These are phyloP conservation scores for Secale cereale DNA, from an alignment of 176 grass and related monocot species.

Conservation along the genomic window DNA sequence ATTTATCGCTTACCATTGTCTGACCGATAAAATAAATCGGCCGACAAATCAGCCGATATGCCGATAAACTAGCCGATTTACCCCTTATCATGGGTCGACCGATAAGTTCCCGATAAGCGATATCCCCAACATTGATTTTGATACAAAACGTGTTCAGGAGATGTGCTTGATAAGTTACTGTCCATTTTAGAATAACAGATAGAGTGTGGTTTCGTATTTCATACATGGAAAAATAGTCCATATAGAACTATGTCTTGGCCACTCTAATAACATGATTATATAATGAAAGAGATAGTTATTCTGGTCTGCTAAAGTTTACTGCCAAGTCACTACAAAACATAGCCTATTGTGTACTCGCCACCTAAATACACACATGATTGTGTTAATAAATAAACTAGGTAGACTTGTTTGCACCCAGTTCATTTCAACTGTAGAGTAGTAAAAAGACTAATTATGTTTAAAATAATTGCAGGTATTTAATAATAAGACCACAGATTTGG, in stretches of 20 bases:
- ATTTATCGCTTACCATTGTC: too few relatives aligned
- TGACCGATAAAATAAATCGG: too few relatives aligned
- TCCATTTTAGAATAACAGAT: background rate
- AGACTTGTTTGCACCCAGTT: background rate
- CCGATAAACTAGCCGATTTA: too few relatives aligned
- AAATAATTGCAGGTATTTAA: slow-evolving; percentile 4
- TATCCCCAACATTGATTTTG: too few relatives aligned
- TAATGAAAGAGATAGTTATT: background rate
- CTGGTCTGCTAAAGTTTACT: background rate
- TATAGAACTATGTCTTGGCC: background rate
- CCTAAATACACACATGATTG: background rate
- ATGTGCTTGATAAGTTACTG: background rate
- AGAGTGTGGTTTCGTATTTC: background rate
- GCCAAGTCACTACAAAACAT: background rate
- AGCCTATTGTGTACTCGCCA: background rate
- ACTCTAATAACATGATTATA: background rate
- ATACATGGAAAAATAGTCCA: too few relatives aligned
- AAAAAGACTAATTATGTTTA: background rate
- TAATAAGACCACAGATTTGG: background rate
- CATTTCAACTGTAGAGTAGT: background rate
- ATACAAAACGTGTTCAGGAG: background rate
- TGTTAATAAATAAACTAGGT: background rate
- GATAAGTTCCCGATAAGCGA: too few relatives aligned
- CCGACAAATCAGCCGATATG: too few relatives aligned
- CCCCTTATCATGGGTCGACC: too few relatives aligned